Base-by-base conservation (phyloP, 2,329 filamentous ascomycete genomes). In the Dothiorella sarmentorum region DNA sequence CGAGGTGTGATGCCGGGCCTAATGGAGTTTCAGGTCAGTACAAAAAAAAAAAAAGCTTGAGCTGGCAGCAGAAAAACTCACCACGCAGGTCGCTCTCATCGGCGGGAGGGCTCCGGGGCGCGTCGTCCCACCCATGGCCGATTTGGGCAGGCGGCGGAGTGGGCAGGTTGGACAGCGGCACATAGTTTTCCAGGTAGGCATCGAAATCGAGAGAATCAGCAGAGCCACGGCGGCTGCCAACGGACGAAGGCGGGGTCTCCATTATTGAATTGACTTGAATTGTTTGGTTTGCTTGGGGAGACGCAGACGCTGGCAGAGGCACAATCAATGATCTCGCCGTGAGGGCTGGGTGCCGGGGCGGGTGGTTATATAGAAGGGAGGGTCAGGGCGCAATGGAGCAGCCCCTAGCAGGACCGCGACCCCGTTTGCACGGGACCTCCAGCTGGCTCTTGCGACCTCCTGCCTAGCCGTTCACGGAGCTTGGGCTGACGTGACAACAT, bases 151-250 rank as follows among this genome's bases (percentile, higher is more conserved):
- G 70, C n/a, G 73, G 73, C 58, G 73, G 73, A 15, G 73, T 75
- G 6, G 73, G 73, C 20, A 75, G 64, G 63, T 70, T 73, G 29
- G 72, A 74, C 38, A 74, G 64, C 45, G 72, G 72, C 24, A 71
- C 69, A 44, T 70, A 75, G 56, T 62, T 69, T 38, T 69, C 72
- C 62, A 75, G 72, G 64, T 73, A 75, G 58, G 62, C 63, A 45
- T 75, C 73, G 62, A 74, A 58, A 60, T 73, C 72, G 58, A 72
- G 69, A 44, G 70, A 71, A 63, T 63, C 72, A 67, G 61, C 52
- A 42, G 59, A 62, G 53, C 33, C 51, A 26, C 58, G 40, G 26
- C 58, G 58, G 58, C 51, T 56, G 43, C n/a, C 40, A 24, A 44
- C 27, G 26, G 58, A 58, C 20, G 56, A 15, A 33, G 59, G 58